Conservation (phyloP, 352 stramenopile species). For the Elongisporangium undulatum region DNA sequence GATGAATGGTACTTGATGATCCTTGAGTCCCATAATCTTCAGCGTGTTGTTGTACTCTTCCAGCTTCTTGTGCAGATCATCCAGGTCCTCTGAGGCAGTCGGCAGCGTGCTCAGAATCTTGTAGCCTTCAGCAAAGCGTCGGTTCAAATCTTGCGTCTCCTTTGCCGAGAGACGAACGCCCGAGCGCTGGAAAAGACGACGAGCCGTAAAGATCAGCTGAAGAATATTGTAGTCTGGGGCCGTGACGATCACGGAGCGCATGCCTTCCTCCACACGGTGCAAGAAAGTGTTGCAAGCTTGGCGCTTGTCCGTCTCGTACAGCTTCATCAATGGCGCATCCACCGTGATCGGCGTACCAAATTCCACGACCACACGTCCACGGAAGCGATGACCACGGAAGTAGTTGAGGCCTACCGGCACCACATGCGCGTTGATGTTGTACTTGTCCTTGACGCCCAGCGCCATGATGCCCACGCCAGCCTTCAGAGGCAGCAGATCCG, state of each 20-base stretch:
- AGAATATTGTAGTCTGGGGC: conserved; percentile 96
- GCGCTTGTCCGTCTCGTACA: conserved; percentile 86
- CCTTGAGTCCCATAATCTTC: conserved; percentile 84
- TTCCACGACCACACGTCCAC: conserved; percentile 95
- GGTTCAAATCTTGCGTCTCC: conserved; percentile 90
- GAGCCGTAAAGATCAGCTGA: conserved; percentile 93
- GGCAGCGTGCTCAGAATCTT: conserved; percentile 77
- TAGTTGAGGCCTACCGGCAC: conserved; percentile 98
- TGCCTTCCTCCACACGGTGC: conserved; percentile 74
- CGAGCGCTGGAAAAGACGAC: conserved; percentile 93
- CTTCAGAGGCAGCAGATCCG: conserved; percentile 96
- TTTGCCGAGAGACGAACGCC: conserved; percentile 82
- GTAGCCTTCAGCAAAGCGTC: conserved; percentile 88
- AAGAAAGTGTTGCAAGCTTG: conserved; percentile 80
- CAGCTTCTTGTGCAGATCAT: conserved; percentile 62
- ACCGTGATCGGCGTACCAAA: conserved; percentile 92
- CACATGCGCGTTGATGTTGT: conserved; percentile 95
- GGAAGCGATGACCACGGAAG: conserved; percentile 95
- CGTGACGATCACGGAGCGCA: conserved; percentile 94
- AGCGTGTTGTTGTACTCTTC: conserved; percentile 85
- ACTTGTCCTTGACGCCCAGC: conserved; percentile 94
- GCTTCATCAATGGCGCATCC: conserved; percentile 80
- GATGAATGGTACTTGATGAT: conserved; percentile 89
- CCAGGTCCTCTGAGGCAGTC: conserved; percentile 53
- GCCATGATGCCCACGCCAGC: conserved; percentile 98